Evolutionary conservation across 2,329 filamentous ascomycete species (phyloP).

Genomic region (Macrophomina pseudophaseolina): DNA sequence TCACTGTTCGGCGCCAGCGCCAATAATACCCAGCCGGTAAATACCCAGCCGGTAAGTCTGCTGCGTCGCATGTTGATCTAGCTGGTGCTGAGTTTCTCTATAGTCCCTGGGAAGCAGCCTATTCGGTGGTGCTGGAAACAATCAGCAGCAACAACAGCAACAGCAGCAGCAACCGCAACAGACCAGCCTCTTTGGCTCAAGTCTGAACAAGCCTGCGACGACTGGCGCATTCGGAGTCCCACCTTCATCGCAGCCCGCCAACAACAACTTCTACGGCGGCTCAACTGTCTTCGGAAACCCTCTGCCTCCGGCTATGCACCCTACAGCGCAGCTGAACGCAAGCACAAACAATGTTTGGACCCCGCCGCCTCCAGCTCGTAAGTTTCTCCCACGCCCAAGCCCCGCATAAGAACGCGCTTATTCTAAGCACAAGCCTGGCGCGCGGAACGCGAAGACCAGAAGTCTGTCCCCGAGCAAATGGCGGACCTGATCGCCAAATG

Average conservation of each 20-base stretch:
- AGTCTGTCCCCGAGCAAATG: conserved; percentile 77
- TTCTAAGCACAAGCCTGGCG: conserved; percentile 29
- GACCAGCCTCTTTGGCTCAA: conserved; percentile 24
- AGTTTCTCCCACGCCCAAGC: not conserved
- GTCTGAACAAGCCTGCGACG: conserved; percentile 39
- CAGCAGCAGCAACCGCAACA: conserved; percentile 28
- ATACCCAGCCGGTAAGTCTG: conserved; percentile 1
- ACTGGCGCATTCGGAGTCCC: conserved; percentile 30
- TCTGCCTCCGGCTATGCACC: conserved; percentile 18
- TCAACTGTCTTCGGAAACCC: conserved; percentile 43
- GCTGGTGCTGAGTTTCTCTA: not conserved
- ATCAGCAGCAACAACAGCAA: conserved; percentile 27
- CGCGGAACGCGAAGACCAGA: conserved; percentile 60
- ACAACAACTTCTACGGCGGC: conserved; percentile 31
- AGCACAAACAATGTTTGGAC: conserved; percentile 22
- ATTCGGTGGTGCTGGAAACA: conserved; percentile 44
- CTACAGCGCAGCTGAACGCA: conserved; percentile 2
- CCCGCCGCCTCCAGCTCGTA: conserved; percentile 22
- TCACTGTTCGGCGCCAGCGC: conserved; percentile 13
- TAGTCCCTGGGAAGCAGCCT: conserved; percentile 38
- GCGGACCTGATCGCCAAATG: conserved; percentile 73
- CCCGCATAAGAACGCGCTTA: not conserved
- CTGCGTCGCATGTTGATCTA: not conserved
- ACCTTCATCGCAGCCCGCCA: not conserved
- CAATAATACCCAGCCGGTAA: conserved; percentile 10